A percentile compares a stretch with the other conserved stretches of the same genome.
These are phyloP conservation scores for Suhomyces bolitotheri DNA, from an alignment of 1,139 yeast genomes.

Conservation along the genomic window DNA sequence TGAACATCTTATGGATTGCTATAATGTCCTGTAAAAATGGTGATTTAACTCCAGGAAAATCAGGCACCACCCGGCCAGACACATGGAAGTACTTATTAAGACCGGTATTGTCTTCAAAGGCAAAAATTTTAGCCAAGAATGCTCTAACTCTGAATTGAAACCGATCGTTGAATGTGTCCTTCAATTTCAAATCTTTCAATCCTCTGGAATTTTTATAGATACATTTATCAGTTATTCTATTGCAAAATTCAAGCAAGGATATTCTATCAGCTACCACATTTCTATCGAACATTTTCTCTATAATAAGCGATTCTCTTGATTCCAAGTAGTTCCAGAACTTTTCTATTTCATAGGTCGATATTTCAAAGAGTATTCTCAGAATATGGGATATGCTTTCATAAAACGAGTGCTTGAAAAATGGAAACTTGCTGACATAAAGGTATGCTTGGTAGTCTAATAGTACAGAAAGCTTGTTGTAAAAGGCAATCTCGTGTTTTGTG, in stretches of 20 bases:
- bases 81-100: conserved; percentile 42
- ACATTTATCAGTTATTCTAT: conserved; percentile 38
- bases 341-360: conserved; percentile 25
- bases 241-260: conserved; percentile 41
- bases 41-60: conserved; percentile 22
- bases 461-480: conserved; percentile 22
- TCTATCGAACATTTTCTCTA: conserved; percentile 28
- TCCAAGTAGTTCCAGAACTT: conserved; percentile 43
- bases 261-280: conserved; percentile 38
- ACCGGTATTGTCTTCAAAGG: conserved; percentile 49
- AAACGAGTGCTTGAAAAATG: conserved; percentile 23
- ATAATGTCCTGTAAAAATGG: conserved; percentile 38
- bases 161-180: conserved; percentile 42
- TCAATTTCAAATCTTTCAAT: conserved; percentile 30
- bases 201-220: conserved; percentile 22
- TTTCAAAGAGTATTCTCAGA: conserved; percentile 23
- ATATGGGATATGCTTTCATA: conserved; percentile 25
- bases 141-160: conserved; percentile 40
- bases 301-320: conserved; percentile 26
- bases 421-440: conserved; percentile 15
- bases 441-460: conserved; percentile 29
- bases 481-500: neutral
- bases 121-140: conserved; percentile 36
- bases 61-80: conserved; percentile 30
- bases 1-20: conserved; percentile 32